phyloP scores from a whole-genome alignment of 257 asterid species.

The Capsicum pubescens region DNA sequence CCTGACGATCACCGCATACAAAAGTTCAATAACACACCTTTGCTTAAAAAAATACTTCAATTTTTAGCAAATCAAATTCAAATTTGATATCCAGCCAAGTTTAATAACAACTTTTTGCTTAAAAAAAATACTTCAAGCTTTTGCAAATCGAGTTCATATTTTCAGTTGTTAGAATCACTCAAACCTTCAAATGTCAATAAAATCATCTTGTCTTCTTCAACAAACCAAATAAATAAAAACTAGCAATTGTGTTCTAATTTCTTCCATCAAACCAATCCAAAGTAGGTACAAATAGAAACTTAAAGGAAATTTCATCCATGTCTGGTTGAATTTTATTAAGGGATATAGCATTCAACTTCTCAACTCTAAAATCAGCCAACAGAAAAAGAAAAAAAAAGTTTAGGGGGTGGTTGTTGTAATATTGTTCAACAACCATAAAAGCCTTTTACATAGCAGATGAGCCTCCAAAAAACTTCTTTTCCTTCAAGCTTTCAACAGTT shows the following conservation, averaged over 20 bases:
- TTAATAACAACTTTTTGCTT: no score
- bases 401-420: not conserved
- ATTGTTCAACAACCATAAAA: not conserved
- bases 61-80: no score
- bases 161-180: not conserved
- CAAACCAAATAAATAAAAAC: not conserved
- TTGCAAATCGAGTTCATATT: no score
- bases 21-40: no score
- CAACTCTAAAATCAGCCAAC: not conserved
- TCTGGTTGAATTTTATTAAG: not conserved
- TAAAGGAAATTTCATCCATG: not conserved
- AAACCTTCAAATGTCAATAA: not conserved
- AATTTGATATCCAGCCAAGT: no score
- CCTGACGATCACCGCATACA: no score
- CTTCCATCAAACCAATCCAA: not conserved
- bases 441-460: slow-evolving; percentile 38
- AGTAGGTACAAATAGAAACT: not conserved
- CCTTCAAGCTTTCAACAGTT: slow-evolving; percentile 74
- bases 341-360: not conserved
- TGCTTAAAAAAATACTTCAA: no score
- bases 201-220: not conserved
- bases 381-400: not conserved
- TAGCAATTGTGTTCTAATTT: not conserved
- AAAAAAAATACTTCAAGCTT: no score
- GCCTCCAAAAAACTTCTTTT: slow-evolving; percentile 51